Conservation (phyloP, 2,329 filamentous ascomycete species). For the Annulohypoxylon truncatum region DNA sequence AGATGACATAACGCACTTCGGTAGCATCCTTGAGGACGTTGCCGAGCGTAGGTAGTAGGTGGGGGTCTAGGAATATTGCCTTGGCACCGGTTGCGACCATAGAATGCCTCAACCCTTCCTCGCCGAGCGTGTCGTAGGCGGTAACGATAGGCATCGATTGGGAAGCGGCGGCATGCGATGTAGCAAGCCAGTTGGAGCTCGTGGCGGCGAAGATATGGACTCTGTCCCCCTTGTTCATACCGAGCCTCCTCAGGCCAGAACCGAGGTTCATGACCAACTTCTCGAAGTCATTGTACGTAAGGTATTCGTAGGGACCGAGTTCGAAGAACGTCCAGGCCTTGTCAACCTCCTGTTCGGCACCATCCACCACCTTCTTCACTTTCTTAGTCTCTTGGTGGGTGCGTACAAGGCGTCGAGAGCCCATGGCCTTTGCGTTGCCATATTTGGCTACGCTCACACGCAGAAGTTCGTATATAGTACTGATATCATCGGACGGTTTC, state of each 20-base stretch:
- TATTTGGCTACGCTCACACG: conserved; percentile 72
- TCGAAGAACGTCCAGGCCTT: conserved; percentile 93
- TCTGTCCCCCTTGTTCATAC: conserved; percentile 74
- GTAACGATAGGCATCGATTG: conserved; percentile 86
- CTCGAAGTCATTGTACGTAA: conserved; percentile 83
- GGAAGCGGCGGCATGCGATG: conserved; percentile 67
- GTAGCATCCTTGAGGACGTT: conserved; percentile 65
- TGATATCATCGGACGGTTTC: conserved; percentile 71
- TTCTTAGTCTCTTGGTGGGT: conserved; percentile 88
- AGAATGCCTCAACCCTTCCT: conserved; percentile 77
- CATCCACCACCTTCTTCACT: conserved; percentile 88
- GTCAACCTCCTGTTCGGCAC: conserved; percentile 80
- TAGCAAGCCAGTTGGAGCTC: conserved; percentile 64
- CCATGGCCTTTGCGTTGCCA: conserved; percentile 74
- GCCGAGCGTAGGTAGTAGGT: conserved; percentile 69
- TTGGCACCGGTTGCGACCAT: conserved; percentile 76
- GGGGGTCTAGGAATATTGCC: conserved; percentile 80
- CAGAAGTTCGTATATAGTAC: conserved; percentile 81
- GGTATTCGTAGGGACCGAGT: conserved; percentile 81
- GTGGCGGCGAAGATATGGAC: conserved; percentile 86
- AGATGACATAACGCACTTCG: conserved; percentile 64
- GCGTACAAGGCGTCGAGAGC: conserved; percentile 78
- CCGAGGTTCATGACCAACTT: conserved; percentile 74
- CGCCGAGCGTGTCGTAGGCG: conserved; percentile 80
- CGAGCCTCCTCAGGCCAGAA: conserved; percentile 77